A percentile compares a stretch with the other conserved stretches of the same genome.
These are phyloP conservation scores for Fusarium newnesense DNA, from an alignment of 2,329 filamentous ascomycete species.

Conservation along the genomic window DNA sequence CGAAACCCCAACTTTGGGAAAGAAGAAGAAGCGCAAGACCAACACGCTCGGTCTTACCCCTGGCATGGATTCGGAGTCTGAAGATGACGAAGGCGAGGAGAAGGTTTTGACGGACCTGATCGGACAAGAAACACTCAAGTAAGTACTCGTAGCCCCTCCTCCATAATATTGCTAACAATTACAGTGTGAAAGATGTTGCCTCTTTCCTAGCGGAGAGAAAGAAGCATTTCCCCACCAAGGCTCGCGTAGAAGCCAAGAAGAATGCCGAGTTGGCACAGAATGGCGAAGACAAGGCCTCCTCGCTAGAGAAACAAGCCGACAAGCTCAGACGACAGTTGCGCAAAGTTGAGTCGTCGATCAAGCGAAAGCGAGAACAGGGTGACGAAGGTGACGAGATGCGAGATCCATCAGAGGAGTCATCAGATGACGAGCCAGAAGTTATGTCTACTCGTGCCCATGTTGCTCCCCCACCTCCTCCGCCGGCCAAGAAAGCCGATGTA, in stretches of 20 bases:
- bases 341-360: conserved; percentile 76
- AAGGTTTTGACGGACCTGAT: conserved; percentile 69
- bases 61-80: conserved; percentile 69
- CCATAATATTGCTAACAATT: conserved; percentile 18
- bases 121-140: conserved; percentile 66
- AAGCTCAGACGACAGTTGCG: conserved; percentile 72
- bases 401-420: conserved; percentile 61
- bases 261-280: conserved; percentile 57
- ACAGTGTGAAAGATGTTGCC: conserved; percentile 74
- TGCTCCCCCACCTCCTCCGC: conserved; percentile 52
- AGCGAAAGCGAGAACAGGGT: conserved; percentile 74
- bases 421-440: conserved; percentile 69
- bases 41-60: conserved; percentile 79
- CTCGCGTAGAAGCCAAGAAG: conserved; percentile 72
- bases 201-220: conserved; percentile 85
- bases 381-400: conserved; percentile 75
- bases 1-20: conserved; percentile 61
- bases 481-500: conserved; percentile 68
- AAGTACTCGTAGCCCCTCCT: conserved; percentile 46
- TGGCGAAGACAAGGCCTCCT: conserved; percentile 70
- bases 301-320: conserved; percentile 68
- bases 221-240: conserved; percentile 82
- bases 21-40: conserved; percentile 78
- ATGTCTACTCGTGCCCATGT: conserved; percentile 59
- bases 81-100: conserved; percentile 78